Percentiles rank a stretch among this genome's conserved stretches.
Conservation (phyloP, 2,329 filamentous ascomycete species). For the Chaetomium olivaceum region DNA sequence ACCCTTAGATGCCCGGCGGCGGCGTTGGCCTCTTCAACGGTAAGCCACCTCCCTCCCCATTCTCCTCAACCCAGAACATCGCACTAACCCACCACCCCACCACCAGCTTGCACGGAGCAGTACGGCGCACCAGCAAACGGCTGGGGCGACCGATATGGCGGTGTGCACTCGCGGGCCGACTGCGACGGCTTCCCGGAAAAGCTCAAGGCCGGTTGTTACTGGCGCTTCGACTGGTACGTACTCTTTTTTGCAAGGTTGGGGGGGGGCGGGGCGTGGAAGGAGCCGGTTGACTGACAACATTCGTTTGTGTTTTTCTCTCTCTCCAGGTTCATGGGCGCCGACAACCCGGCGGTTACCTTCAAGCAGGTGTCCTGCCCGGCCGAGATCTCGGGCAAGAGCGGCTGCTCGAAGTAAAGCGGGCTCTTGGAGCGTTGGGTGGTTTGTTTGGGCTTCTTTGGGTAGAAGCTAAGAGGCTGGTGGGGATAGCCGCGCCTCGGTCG, state of each 20-base stretch:
- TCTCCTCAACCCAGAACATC: not conserved
- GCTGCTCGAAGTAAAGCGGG: slow-evolving; percentile 34
- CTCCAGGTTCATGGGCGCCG: slow-evolving; percentile 53
- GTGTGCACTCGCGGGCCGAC: slow-evolving; percentile 51
- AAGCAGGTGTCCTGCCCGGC: slow-evolving; percentile 49
- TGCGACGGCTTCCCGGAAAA: slow-evolving; percentile 55
- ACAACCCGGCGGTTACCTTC: slow-evolving; percentile 59
- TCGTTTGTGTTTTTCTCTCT: not conserved
- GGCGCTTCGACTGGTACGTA: slow-evolving; percentile 60
- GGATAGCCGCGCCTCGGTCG: not conserved
- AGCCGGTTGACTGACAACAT: not conserved
- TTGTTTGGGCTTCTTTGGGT: not conserved
- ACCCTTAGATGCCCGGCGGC: slow-evolving; percentile 48
- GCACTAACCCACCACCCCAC: not conserved
- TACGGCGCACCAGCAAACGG: slow-evolving; percentile 49
- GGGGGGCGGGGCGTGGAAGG: too few relatives aligned
- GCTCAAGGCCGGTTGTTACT: slow-evolving; percentile 60
- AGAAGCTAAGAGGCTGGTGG: not conserved
- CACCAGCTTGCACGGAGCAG: slow-evolving; percentile 42
- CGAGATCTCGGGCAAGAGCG: slow-evolving; percentile 38
- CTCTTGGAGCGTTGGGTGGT: not conserved
- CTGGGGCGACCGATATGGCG: slow-evolving; percentile 61
- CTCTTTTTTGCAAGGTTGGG: too few relatives aligned
- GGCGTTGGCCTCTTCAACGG: slow-evolving; percentile 56
- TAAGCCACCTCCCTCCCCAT: slow-evolving; percentile 20